These are phyloP conservation scores for Aspergillus olivimuriae DNA, from an alignment of 495 filamentous ascomycete genomes.

Conservation along the genomic window DNA sequence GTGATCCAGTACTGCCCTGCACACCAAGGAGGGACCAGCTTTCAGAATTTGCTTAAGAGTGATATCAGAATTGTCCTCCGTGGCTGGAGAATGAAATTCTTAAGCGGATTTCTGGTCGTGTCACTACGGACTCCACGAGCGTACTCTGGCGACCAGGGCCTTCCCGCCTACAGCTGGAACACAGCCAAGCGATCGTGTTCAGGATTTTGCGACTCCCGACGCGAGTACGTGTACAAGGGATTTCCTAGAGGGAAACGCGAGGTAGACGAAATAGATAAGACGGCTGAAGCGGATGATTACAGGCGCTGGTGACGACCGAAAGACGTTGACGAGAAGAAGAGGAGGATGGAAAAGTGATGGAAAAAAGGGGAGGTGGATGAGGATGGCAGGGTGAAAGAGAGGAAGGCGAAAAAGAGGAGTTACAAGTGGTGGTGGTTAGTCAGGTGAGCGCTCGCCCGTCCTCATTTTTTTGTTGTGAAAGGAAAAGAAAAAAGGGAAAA, in stretches of 20 bases:
- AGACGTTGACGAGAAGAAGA: conserved; percentile 10
- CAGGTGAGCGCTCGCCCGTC: conserved; percentile 8
- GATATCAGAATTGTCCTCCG: conserved; percentile 7
- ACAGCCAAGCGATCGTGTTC: conserved; percentile 37
- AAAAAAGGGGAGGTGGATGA: conserved; percentile 4
- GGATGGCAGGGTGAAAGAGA: conserved; percentile 8
- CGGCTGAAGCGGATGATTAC: conserved; percentile 16
- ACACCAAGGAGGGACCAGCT: conserved; percentile 4
- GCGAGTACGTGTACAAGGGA: conserved; percentile 32
- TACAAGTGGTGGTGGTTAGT: conserved; percentile 8
- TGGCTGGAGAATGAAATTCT: conserved; percentile 11
- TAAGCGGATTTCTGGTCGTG: conserved; percentile 26
- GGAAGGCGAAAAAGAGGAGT: background rate
- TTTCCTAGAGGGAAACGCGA: conserved; percentile 25
- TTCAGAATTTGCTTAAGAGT: conserved; percentile 12
- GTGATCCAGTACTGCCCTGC: conserved; percentile 18
- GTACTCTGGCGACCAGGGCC: conserved; percentile 28
- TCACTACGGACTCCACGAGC: conserved; percentile 41
- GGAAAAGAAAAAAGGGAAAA: background rate
- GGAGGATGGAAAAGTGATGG: conserved; percentile 2
- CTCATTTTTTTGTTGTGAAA: background rate
- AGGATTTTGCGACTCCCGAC: conserved; percentile 25
- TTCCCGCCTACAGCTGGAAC: conserved; percentile 42
- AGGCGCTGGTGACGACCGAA: too few species aligned
- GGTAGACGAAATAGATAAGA: conserved; percentile 16